Evolutionary conservation across 495 filamentous ascomycete genomes (phyloP), one percentile per base, ranked within the genome.

Genomic region (Xylaria bambusicola): DNA sequence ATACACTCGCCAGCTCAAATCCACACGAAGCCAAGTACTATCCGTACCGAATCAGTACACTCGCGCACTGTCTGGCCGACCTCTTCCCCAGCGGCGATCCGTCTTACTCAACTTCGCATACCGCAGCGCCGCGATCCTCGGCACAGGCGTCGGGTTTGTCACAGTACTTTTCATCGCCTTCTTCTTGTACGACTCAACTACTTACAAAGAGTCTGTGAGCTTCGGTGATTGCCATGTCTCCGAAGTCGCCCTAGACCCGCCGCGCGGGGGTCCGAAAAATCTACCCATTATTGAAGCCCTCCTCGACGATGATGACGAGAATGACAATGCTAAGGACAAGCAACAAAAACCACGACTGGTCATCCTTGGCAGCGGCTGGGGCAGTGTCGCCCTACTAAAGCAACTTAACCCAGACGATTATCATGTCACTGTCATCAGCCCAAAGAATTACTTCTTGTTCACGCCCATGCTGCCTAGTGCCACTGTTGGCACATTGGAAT

Each of bases 401-500:
- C 88, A 88, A 54, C 76, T 99, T 56, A 87, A 93, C 46, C 88
- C 92, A 2, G 91, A 90, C 5, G 87, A 95, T 62, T 98, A 97
- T 68, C 92, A 98, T 71, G 85, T 98, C 64, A 97, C 92, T 12
- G 90, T 98, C 35, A 87, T 99, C 42, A 94, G 90, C 0, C 93
- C 95, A 1, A 88, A 87, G 27, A 98, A 98, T 64, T 95, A 98
- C 75, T 99, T 99, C 75, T 73, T 98, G 36, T 99, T 98, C 72
- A 98, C 95, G 1, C 95, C 95, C 2, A 97, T 99, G 90, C 79
- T 99, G 20, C 95, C 95, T 1, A 93, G 90, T 20, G 95, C 93
- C 7, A 99, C 95, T 0, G 95, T 99, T 24, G 95, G 95, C 0
- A 99, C 95, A 0, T 74, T 99, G 56, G 94, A 96, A 63, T 80